These are phyloP conservation scores for Pseudonectria buxi DNA, from an alignment of 2,329 filamentous ascomycete species.

Conservation along the genomic window DNA sequence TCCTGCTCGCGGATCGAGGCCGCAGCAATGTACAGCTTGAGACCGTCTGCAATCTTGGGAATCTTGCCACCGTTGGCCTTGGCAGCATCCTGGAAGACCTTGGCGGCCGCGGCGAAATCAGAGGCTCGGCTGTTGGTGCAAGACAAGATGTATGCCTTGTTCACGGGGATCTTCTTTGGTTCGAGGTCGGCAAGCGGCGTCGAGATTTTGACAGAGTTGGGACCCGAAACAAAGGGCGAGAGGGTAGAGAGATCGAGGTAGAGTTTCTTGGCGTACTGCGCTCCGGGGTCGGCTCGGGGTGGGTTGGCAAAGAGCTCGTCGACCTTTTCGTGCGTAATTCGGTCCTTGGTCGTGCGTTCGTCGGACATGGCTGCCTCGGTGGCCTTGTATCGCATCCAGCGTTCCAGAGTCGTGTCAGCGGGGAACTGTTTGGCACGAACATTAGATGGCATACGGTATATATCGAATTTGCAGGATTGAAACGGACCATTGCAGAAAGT, in stretches of 20 bases:
- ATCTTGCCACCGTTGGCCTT: conserved; percentile 53
- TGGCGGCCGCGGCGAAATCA: conserved; percentile 73
- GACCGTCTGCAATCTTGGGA: conserved; percentile 65
- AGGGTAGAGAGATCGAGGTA: conserved; percentile 75
- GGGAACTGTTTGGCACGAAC: conserved; percentile 62
- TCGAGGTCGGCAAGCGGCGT: conserved; percentile 70
- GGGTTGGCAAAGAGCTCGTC: conserved; percentile 63
- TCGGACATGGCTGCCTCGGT: conserved; percentile 58
- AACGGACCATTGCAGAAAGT: conserved; percentile 28
- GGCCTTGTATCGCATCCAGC: conserved; percentile 69
- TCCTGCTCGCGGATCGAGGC: conserved; percentile 72
- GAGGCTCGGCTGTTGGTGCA: conserved; percentile 80
- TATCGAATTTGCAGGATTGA: too few relatives aligned
- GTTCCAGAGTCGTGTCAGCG: conserved; percentile 61
- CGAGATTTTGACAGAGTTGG: conserved; percentile 82
- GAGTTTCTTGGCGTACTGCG: conserved; percentile 71
- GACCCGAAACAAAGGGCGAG: conserved; percentile 74
- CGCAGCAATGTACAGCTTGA: conserved; percentile 82
- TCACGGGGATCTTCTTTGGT: conserved; percentile 62
- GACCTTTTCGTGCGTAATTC: conserved; percentile 63
- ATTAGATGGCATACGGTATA: too few relatives aligned
- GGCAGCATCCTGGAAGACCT: conserved; percentile 73
- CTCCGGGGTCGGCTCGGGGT: conserved; percentile 63
- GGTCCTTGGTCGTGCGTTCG: conserved; percentile 41
- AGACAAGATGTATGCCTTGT: conserved; percentile 79